Base-by-base conservation (phyloP, 345 rosid genomes). In the Citrus unshiu region DNA sequence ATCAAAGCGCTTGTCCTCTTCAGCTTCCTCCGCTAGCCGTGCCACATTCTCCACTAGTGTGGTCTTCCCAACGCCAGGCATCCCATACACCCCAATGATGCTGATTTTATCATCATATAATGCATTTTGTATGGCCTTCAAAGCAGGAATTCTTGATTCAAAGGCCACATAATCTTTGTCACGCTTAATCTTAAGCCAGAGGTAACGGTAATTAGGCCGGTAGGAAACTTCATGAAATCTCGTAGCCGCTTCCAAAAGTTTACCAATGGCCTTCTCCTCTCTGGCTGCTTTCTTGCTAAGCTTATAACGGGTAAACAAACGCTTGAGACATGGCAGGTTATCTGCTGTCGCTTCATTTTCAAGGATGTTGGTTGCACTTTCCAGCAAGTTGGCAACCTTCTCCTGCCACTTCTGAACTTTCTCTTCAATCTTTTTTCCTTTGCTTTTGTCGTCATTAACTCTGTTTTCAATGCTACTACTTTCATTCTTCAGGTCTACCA, bases 21-120 rank as follows among this genome's bases (percentile, higher is more conserved):
- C 67, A 34, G 24, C 35, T 60, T 40, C 49, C 49, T 40, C 14
- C 49, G 49, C 14, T 40, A 40, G 49, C 49, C 14, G 14, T 9
- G 49, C 49, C 49, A 40, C 49, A 4, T 59, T 18, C 30, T 69
- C 74, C 43, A 40, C 69, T 37, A 82, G 43, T n/a, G 72, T 82
- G 3, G 64, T 77, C 62, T 81, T 81, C 16, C 84, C 84, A 22
- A 81, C 16, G 22, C 80, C 80, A 5, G 65, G 7, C 25, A 18
- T 14, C 13, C 81, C 84, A 13, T 65, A 35, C 7, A 77, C 27
- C 14, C 81, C 84, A 72, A 77, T 72, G 25, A 57, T 56, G 54
- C 40, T 24, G 61, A 79, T 46, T 10, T 22, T 80, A 59, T 65
- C 58, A 30, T 69, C 75, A 25, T n/a, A 56, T 22, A 75, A 22